Percentiles rank a stretch among this genome's conserved stretches.
These are phyloP conservation scores for Cardiosporidium cionae DNA, from an alignment of 169 alveolate species.

Conservation along the genomic window DNA sequence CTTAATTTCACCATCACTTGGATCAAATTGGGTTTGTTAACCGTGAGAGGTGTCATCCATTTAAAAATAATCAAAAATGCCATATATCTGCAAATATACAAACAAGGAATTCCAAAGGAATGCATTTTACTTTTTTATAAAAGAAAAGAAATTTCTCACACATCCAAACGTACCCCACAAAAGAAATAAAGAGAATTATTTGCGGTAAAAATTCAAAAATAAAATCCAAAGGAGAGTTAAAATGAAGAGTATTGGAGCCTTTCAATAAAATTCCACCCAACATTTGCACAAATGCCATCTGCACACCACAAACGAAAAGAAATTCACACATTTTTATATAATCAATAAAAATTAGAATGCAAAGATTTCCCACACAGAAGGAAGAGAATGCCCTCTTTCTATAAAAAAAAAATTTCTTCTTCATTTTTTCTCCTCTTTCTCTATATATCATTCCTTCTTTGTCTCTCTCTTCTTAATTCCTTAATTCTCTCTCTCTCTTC, in stretches of 20 bases:
- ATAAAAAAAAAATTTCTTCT: too few species aligned
- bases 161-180: constrained; percentile 96
- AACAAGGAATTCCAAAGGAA: too few species aligned
- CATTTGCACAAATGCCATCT: constrained; percentile 58
- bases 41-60: constrained; percentile 78
- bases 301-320: too few species aligned
- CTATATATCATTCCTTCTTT: too few species aligned
- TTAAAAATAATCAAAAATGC: constrained; percentile 84
- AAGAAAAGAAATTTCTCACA: too few species aligned
- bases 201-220: constrained; percentile 96
- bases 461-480: too few species aligned
- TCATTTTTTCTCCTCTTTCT: too few species aligned
- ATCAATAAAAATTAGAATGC: too few species aligned
- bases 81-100: too few species aligned
- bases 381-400: neutral
- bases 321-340: too few species aligned
- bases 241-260: constrained; percentile 78
- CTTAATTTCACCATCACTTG: constrained; percentile 90
- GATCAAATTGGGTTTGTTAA: constrained; percentile 86
- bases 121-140: too few species aligned
- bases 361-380: neutral
- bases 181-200: constrained; percentile 78
- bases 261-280: constrained; percentile 78
- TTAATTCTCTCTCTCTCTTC: too few species aligned
- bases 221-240: constrained; percentile 78